Evolutionary conservation across 371 early-diverging fungal species (phyloP).

Genomic region (Chytridium lagenaria): DNA sequence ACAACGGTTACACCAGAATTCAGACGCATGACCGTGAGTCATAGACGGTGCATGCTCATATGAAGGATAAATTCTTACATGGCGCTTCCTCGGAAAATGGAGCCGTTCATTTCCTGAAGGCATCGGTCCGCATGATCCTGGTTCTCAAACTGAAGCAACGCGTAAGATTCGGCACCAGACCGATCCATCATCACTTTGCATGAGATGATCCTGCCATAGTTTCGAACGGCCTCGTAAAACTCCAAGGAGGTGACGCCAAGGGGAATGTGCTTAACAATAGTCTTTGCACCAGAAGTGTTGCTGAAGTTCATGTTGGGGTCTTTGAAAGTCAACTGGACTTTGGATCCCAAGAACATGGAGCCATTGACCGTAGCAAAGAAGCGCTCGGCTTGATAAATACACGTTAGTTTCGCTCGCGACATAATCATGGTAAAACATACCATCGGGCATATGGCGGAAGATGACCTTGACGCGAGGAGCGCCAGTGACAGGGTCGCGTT

Average conservation of each 20-base stretch:
- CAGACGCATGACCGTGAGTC: too few relatives aligned
- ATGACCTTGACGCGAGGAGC: slow-evolving; percentile 42
- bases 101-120: slow-evolving; percentile 46
- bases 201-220: slow-evolving; percentile 47
- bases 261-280: slow-evolving; percentile 49
- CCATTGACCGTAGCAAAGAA: slow-evolving; percentile 54
- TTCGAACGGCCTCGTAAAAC: slow-evolving; percentile 43
- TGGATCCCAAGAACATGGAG: slow-evolving; percentile 50
- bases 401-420: neutral
- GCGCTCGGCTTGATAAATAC: slow-evolving; percentile 38
- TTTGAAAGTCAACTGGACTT: slow-evolving; percentile 49
- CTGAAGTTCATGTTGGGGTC: slow-evolving; percentile 53
- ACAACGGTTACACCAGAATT: too few relatives aligned
- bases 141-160: slow-evolving; percentile 53
- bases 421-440: too few relatives aligned
- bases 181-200: slow-evolving; percentile 55
- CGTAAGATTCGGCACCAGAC: slow-evolving; percentile 43
- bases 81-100: slow-evolving; percentile 34
- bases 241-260: slow-evolving; percentile 47
- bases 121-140: slow-evolving; percentile 48
- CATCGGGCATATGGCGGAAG: slow-evolving; percentile 47
- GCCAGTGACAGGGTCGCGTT: slow-evolving; percentile 41
- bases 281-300: slow-evolving; percentile 50
- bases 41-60: too few relatives aligned
- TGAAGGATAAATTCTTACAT: too few relatives aligned